Base-by-base conservation (phyloP, 2,329 filamentous ascomycete genomes). In the Alternaria viburni region DNA sequence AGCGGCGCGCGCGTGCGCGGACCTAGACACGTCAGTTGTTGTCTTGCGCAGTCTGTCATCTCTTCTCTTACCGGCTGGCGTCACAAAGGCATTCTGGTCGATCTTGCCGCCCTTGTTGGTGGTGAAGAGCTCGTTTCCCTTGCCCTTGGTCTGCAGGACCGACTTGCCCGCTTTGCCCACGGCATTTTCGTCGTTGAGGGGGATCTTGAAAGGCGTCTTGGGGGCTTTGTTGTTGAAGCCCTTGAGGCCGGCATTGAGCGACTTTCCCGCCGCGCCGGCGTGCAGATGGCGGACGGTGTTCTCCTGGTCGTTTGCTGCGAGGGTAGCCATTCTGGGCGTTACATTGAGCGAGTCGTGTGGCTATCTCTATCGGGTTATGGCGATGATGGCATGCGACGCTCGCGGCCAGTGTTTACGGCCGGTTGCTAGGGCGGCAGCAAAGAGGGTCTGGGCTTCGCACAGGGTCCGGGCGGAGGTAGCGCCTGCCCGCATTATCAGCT, bases 111-210 rank as follows among this genome's bases (percentile, higher is more conserved):
- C 82, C 80, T 82, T 87, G 74, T 88, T 89, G 80, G 57, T 83
- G 83, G 74, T 73, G 62, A 73, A 59, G 45, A 87, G 84, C 46
- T 83, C 74, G 78, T 87, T 88, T 68, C 87, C 87, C 68, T 86
- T 86, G 52, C 85, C 86, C 64, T 86, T 85, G 0, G 83, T 85
- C 64, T 88, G 86, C 55, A 87, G 74, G 2, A 83, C 82, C 44
- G 86, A 86, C 79, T 90, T 93, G 55, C 87, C 86, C 41, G 83
- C 86, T 26, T 83, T 87, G 64, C 88, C 83, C 9, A 87, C 84
- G n/a, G 86, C 88, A 81, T 97, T 97, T 80, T 97, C 95, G 73
- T 97, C 93, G 70, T 96, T 92, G 65, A 92, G 85, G 8, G 90
- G 87, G 52, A 92, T 82, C 74, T 90, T 91, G 76, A 94, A 88